Base-by-base conservation (phyloP, 2,329 filamentous ascomycete species). In the Mollisia scopiformis region DNA sequence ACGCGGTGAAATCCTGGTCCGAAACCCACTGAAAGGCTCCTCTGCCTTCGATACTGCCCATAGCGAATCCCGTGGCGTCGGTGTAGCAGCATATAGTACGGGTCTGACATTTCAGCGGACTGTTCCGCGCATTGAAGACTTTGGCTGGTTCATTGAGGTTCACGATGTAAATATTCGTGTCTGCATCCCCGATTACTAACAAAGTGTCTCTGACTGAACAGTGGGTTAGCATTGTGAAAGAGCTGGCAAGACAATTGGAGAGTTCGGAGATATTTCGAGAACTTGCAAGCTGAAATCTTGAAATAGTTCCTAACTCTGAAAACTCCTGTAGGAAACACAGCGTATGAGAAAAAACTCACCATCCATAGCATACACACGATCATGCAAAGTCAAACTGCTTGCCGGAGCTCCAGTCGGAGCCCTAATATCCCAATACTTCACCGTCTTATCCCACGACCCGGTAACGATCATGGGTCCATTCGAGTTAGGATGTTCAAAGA, bases 81-180 rank as follows among this genome's bases (percentile, higher is more conserved):
- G 87, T 87, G 75, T 97, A 98, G 80, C 93, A 97, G 79, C 88
- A 93, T 56, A 98, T 91, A 6, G 94, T 91, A 55, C 93, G 83
- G 1, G 93, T 97, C 82, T 98, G 95, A 90, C 92, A 97, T 79
- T 97, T 97, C 27, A 98, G 83, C 6, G 93, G 93, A 71, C 91
- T 96, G 77, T 96, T 90, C 58, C 96, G 84, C 11, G 91, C 93
- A 83, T 97, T 97, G 84, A 95, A 96, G 76, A 97, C 91, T 69
- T 90, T 91, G 59, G 85, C 86, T 6, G 94, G 94, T 63, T 94
- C 88, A 73, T 90, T 88, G 55, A 98, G 85, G 76, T 97, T 92
- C 77, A 98, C 82, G 65, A 97, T 88, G 75, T 97, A 92, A 81
- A 97, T 94, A 77, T 95, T 94, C 61, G 93, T 86, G 73, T 97